Percentiles rank a stretch among this genome's conserved stretches.
Evolutionary conservation across 768 basidiomycete genomes (phyloP).

Genomic region (Sistotremastrum suecicum): DNA sequence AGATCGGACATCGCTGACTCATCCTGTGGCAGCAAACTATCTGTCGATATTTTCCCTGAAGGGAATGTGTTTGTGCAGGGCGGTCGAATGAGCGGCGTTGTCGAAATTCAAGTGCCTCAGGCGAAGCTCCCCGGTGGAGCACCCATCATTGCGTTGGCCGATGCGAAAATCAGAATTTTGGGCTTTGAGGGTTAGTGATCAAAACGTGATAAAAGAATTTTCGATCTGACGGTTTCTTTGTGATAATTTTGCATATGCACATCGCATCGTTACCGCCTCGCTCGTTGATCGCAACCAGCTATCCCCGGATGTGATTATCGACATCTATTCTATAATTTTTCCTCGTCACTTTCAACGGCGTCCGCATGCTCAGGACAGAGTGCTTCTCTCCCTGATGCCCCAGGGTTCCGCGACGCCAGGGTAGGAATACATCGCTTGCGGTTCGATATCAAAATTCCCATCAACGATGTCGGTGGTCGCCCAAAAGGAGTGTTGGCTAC

Average conservation of each 20-base stretch:
- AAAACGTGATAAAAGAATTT: not conserved
- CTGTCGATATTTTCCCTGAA: constrained; percentile 69
- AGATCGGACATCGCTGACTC: too few species aligned
- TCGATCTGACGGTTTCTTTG: too few species aligned
- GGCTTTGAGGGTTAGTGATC: constrained; percentile 57
- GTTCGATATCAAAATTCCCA: constrained; percentile 56
- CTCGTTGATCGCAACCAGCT: constrained; percentile 10
- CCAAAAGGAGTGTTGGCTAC: constrained; percentile 45
- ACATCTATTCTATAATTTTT: constrained; percentile 74
- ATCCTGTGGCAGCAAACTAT: too few species aligned
- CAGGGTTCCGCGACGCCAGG: constrained; percentile 47
- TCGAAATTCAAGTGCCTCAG: constrained; percentile 49
- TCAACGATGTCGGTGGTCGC: constrained; percentile 33
- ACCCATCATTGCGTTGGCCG: constrained; percentile 46
- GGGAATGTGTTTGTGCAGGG: constrained; percentile 72
- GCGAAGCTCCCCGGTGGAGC: constrained; percentile 33
- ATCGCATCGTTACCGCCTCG: constrained; percentile 4
- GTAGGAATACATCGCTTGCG: constrained; percentile 60
- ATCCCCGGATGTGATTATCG: constrained; percentile 40
- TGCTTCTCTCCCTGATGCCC: constrained; percentile 32
- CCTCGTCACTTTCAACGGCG: constrained; percentile 36
- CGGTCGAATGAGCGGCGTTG: constrained; percentile 48
- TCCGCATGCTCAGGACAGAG: constrained; percentile 30
- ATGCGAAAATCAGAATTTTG: constrained; percentile 66
- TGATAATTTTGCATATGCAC: too few species aligned